These are phyloP conservation scores for Stellera chamaejasme DNA, from an alignment of 345 rosid genomes.

Conservation along the genomic window DNA sequence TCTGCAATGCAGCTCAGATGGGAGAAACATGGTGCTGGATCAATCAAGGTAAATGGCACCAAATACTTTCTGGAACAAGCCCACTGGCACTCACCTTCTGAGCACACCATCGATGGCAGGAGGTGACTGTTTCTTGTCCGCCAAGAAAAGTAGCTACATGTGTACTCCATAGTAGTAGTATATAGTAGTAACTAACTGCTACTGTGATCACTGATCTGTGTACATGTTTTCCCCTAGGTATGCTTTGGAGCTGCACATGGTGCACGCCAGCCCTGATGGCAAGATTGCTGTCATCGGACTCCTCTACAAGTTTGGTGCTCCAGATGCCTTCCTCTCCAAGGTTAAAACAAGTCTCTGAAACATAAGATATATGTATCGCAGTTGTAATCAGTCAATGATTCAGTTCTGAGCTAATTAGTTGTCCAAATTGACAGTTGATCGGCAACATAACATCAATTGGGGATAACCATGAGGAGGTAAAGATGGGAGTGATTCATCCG, in stretches of 20 bases:
- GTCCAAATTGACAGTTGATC: slow-evolving; percentile 21
- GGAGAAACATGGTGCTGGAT: slow-evolving; percentile 33
- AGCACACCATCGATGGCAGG: slow-evolving; percentile 60
- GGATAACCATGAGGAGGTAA: slow-evolving; percentile 17
- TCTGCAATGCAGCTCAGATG: slow-evolving; percentile 38
- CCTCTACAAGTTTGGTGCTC: slow-evolving; percentile 41
- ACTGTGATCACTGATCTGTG: too few species aligned
- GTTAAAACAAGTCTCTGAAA: slow-evolving; percentile 16
- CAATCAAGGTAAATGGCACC: slow-evolving; percentile 35
- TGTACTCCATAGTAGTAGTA: too few species aligned
- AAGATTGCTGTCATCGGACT: slow-evolving; percentile 39
- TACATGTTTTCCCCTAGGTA: slow-evolving; percentile 22
- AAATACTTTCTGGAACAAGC: slow-evolving; percentile 45
- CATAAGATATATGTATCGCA: background rate
- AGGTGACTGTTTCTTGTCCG: slow-evolving; percentile 22
- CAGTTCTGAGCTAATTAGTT: background rate
- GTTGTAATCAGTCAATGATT: background rate
- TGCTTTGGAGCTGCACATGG: slow-evolving; percentile 70
- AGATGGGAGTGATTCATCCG: slow-evolving; percentile 48
- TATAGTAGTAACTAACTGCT: too few species aligned
- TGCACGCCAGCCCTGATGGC: slow-evolving; percentile 42
- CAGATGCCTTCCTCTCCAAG: slow-evolving; percentile 47
- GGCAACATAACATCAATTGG: slow-evolving; percentile 12
- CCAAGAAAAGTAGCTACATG: background rate
- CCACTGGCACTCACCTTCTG: slow-evolving; percentile 89